These are phyloP conservation scores for Entophlyctis luteolus DNA, from an alignment of 192 early-diverging fungal species.

Conservation along the genomic window DNA sequence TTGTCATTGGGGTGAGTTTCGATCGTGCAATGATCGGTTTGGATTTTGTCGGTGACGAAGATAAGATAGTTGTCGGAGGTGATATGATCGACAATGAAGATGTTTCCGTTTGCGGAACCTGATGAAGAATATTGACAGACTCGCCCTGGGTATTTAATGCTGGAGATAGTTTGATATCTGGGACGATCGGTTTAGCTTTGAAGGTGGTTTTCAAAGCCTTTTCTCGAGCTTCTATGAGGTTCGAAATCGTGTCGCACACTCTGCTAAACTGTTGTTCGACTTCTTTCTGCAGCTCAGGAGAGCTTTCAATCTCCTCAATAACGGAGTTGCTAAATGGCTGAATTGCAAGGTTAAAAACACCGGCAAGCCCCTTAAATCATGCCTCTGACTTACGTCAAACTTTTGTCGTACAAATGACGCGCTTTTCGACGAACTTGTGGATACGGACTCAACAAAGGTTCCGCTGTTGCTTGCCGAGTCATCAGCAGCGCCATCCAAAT, in stretches of 20 bases:
- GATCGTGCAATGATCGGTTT: background rate
- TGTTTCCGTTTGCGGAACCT: background rate
- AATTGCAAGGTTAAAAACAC: background rate
- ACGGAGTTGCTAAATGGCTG: background rate
- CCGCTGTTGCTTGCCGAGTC: background rate
- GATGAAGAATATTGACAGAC: background rate
- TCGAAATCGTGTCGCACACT: slow-evolving; percentile 31
- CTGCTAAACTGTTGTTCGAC: slow-evolving; percentile 21
- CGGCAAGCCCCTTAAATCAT: background rate
- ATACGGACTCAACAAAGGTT: too few species aligned
- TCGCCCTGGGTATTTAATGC: background rate
- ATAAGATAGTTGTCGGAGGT: background rate
- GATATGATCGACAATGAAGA: background rate
- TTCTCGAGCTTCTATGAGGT: slow-evolving; percentile 29
- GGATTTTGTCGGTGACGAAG: background rate
- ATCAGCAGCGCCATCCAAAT: background rate
- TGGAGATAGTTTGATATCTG: background rate
- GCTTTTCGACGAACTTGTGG: too few species aligned
- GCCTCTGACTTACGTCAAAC: background rate
- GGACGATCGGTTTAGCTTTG: background rate
- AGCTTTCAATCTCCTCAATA: background rate
- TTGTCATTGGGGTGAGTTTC: background rate
- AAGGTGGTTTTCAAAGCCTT: slow-evolving; percentile 1
- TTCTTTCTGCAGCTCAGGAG: slow-evolving; percentile 12
- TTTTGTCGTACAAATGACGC: too few species aligned